phyloP scores from a whole-genome alignment of 176 grass and related monocot genomes.

The Microstegium vimineum region DNA sequence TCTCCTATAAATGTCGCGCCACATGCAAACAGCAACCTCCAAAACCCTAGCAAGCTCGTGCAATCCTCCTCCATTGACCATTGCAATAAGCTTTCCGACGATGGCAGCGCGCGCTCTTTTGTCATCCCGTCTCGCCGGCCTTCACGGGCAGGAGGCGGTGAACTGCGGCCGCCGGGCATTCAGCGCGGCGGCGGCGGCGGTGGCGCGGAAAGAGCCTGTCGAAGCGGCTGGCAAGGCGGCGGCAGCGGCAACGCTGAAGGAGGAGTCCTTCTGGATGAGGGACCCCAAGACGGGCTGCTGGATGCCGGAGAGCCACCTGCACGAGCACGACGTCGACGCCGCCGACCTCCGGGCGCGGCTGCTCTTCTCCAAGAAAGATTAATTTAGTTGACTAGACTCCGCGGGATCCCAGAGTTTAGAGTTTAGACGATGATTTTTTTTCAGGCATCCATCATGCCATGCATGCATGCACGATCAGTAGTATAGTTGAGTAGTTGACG shows the following conservation, averaged over 20 bases:
- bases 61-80: background rate
- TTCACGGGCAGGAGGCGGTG: background rate
- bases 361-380: conserved; percentile 38
- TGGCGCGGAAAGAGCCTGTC: background rate
- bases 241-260: background rate
- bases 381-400: background rate
- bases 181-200: background rate
- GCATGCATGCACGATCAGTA: no score
- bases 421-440: background rate
- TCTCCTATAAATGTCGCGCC: background rate
- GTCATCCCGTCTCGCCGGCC: conserved; percentile 1
- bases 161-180: background rate
- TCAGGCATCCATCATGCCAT: no score
- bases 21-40: background rate
- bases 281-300: conserved; percentile 63
- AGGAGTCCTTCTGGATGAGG: conserved; percentile 64
- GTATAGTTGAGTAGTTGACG: no score
- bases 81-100: background rate
- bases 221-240: background rate
- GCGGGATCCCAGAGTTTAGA: background rate
- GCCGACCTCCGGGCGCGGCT: conserved; percentile 48
- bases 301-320: conserved; percentile 60
- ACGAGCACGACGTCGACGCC: conserved; percentile 10
- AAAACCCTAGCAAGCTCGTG: background rate
- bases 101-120: background rate